Base-by-base conservation (phyloP, 2,329 filamentous ascomycete species). In the Penicillium frequentans region DNA sequence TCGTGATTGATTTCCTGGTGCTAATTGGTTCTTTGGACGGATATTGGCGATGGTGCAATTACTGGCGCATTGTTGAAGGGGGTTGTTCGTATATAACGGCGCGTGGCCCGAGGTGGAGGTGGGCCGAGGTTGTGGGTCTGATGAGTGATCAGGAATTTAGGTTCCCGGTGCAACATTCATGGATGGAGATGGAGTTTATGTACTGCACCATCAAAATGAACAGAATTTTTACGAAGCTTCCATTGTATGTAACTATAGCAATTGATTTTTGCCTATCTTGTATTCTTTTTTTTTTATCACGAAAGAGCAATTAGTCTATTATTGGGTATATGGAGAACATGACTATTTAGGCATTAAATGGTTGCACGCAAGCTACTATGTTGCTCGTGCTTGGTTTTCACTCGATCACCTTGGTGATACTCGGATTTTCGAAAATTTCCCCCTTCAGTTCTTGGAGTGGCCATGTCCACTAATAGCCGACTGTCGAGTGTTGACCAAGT, bases 401-500 rank as follows among this genome's bases (percentile, higher is more conserved):
- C 16, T 42, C 7, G 19, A 23, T 42, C 19, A 42, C 39, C 37
- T 10, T 10, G 39, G 19, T 42, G 39, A 42, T 23, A 6, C 1
- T 13, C 35, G 3, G 19, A 14, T 23, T 11, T 42, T 23, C 19
- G 14, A 19, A 7, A 1, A 19, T 5, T 10, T 1, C 35, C 3
- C 9, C n/a, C 16, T 39, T 63, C 52, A 63, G 29, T 56, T 49
- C 21, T 62, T 56, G n/a, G 29, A 5, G 35, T 54, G 55, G 13
- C 29, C 29, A 35, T 55, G 56, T 3, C 53, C 49, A 51, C 64
- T 64, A 10, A 68, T 62, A 21, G 55, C 62, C 11, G 65, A 69
- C 33, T 67, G 56, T 16, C 62, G 56, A 27, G 65, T 68, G 48
- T 69, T 64, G 16, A 66, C 62, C 49, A 64, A 57, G 43, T 68